Conservation (phyloP, 192 early-diverging fungal genomes). For the Chytriomyces sp. region DNA sequence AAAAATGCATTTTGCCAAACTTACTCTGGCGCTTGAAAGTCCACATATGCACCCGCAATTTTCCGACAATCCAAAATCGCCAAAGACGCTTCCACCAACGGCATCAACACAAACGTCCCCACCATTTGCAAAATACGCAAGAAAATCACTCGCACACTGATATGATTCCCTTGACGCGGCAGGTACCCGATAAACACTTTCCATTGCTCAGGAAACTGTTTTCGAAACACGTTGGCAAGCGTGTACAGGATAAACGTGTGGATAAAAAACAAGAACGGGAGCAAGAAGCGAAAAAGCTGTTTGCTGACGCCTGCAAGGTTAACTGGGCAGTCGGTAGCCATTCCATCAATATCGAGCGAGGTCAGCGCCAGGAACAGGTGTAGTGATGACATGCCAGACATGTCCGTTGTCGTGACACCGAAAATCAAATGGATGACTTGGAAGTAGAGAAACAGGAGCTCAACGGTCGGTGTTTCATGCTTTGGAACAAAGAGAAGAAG, state of each 20-base stretch:
- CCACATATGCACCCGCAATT: slow-evolving; percentile 14
- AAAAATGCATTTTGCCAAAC: slow-evolving; percentile 13
- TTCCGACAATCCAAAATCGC: slow-evolving; percentile 17
- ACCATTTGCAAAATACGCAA: slow-evolving; percentile 2
- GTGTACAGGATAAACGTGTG: neutral
- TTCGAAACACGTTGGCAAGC: neutral
- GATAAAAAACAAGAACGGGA: slow-evolving; percentile 22
- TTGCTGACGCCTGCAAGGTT: slow-evolving; percentile 18
- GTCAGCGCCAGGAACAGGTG: slow-evolving; percentile 23
- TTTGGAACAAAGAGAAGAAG: slow-evolving; percentile 27
- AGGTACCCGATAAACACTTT: slow-evolving; percentile 16
- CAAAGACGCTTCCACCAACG: slow-evolving; percentile 26
- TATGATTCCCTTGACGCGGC: slow-evolving; percentile 9
- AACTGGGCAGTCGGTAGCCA: slow-evolving; percentile 29
- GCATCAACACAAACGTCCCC: slow-evolving; percentile 24
- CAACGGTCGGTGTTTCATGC: slow-evolving; percentile 15
- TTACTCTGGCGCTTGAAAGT: slow-evolving; percentile 26
- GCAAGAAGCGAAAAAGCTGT: slow-evolving; percentile 31
- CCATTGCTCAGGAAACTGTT: neutral
- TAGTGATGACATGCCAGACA: neutral
- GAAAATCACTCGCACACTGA: slow-evolving; percentile 28
- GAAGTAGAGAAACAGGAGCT: slow-evolving; percentile 35
- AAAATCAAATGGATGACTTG: slow-evolving; percentile 37
- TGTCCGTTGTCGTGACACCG: neutral
- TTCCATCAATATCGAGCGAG: slow-evolving; percentile 28